Evolutionary conservation across 352 stramenopile species (phyloP).

Genomic region (Pythium monospermum): DNA sequence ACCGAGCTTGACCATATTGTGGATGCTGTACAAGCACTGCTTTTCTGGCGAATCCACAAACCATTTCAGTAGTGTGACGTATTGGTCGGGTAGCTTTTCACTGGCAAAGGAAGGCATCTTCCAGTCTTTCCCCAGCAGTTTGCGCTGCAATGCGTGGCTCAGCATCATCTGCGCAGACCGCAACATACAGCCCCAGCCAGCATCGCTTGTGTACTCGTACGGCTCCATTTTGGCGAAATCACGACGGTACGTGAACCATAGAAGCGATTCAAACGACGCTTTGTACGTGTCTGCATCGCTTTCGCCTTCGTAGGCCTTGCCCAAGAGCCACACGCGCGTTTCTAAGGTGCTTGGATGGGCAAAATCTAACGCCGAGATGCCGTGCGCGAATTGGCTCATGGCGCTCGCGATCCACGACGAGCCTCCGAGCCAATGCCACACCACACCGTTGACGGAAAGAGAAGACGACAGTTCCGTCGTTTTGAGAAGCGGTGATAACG

Average conservation of each 20-base stretch:
- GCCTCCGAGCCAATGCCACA: conserved; percentile 32
- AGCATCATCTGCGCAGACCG: conserved; percentile 94
- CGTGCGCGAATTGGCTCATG: conserved; percentile 82
- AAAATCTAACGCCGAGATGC: conserved; percentile 69
- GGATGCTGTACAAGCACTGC: conserved; percentile 82
- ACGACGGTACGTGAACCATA: conserved; percentile 90
- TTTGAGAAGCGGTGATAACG: background rate
- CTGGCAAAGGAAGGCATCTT: conserved; percentile 29
- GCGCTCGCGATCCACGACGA: conserved; percentile 32
- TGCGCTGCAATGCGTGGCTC: conserved; percentile 81
- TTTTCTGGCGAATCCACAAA: conserved; percentile 80
- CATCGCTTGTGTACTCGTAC: conserved; percentile 89
- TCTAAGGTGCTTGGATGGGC: conserved; percentile 27
- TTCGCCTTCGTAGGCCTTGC: conserved; percentile 17
- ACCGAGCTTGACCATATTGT: conserved; percentile 89
- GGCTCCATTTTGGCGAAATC: conserved; percentile 84
- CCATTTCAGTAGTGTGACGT: conserved; percentile 68
- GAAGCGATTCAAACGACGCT: conserved; percentile 49
- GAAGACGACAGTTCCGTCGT: conserved; percentile 3
- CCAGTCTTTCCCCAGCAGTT: conserved; percentile 57
- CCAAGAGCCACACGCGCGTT: conserved; percentile 48
- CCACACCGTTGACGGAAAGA: conserved; percentile 14
- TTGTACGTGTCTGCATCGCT: conserved; percentile 49
- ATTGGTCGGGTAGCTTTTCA: conserved; percentile 33
- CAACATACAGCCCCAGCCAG: conserved; percentile 96